A percentile compares a stretch with the other conserved stretches of the same genome.
These are phyloP conservation scores for Lignosus rhinocerotis DNA, from an alignment of 1,284 basidiomycete genomes.

Conservation along the genomic window DNA sequence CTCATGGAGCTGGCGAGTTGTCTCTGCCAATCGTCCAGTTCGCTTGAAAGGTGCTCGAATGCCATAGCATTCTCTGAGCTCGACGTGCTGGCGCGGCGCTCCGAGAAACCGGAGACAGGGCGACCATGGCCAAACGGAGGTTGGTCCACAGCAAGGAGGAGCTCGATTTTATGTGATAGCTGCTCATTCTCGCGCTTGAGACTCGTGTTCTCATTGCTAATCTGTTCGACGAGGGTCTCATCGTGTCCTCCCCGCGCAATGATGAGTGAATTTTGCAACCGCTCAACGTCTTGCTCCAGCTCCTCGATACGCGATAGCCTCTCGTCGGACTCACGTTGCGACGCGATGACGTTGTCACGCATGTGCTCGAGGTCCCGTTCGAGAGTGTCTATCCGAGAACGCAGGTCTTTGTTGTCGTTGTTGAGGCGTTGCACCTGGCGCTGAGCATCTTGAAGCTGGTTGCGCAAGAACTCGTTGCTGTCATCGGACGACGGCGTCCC, in stretches of 20 bases:
- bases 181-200: constrained; percentile 84
- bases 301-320: constrained; percentile 75
- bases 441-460: constrained; percentile 70
- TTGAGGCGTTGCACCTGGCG: constrained; percentile 70
- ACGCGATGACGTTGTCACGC: constrained; percentile 71
- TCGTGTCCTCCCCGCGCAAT: constrained; percentile 75
- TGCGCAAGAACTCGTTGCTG: constrained; percentile 62
- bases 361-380: constrained; percentile 74
- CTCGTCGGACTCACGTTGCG: constrained; percentile 77
- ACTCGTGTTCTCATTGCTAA: constrained; percentile 74
- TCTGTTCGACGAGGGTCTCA: constrained; percentile 71
- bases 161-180: constrained; percentile 82
- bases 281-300: constrained; percentile 79
- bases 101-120: constrained; percentile 64
- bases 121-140: constrained; percentile 62
- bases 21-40: constrained; percentile 82
- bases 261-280: constrained; percentile 71
- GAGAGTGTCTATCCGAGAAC: constrained; percentile 70
- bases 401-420: constrained; percentile 76
- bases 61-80: constrained; percentile 79
- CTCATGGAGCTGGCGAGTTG: constrained; percentile 77
- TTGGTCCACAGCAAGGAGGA: constrained; percentile 83
- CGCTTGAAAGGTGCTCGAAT: constrained; percentile 73
- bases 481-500: constrained; percentile 77
- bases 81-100: constrained; percentile 68